phyloP scores from a whole-genome alignment of 768 basidiomycete species.

The Nidularia pulvinata region DNA sequence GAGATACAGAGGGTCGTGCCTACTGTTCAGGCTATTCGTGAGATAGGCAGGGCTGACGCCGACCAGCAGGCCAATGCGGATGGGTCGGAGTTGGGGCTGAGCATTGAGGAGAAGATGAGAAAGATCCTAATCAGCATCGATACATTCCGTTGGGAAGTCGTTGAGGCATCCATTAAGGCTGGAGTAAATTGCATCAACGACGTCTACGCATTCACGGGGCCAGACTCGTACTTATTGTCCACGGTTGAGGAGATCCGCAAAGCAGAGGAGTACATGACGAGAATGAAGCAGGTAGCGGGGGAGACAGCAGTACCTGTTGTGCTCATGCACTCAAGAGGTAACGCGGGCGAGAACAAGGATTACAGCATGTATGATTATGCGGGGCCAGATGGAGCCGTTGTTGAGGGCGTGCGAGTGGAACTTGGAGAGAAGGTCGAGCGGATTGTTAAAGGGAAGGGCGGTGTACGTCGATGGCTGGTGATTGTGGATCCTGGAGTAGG shows the following conservation, averaged over 20 bases:
- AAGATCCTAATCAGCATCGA: slow-evolving; percentile 75
- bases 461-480: slow-evolving; percentile 86
- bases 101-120: slow-evolving; percentile 2
- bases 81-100: background rate
- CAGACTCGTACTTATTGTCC: slow-evolving; percentile 32
- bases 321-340: slow-evolving; percentile 94
- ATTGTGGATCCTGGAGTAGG: slow-evolving; percentile 93
- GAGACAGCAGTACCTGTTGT: slow-evolving; percentile 76
- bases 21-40: slow-evolving; percentile 59
- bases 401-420: slow-evolving; percentile 71
- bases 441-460: slow-evolving; percentile 66
- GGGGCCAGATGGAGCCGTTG: slow-evolving; percentile 36
- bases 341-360: slow-evolving; percentile 75
- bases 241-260: slow-evolving; percentile 23
- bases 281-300: slow-evolving; percentile 70
- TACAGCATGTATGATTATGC: slow-evolving; percentile 46
- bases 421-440: slow-evolving; percentile 66
- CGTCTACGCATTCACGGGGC: slow-evolving; percentile 79
- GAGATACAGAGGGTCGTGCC: slow-evolving; percentile 78
- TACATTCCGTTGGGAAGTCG: slow-evolving; percentile 86
- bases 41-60: slow-evolving; percentile 11
- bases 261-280: slow-evolving; percentile 36
- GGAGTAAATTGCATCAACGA: slow-evolving; percentile 97
- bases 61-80: background rate
- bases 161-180: slow-evolving; percentile 67